Evolutionary conservation across 805 yeast species (phyloP).

Genomic region (Kurtzmaniella fragi): DNA sequence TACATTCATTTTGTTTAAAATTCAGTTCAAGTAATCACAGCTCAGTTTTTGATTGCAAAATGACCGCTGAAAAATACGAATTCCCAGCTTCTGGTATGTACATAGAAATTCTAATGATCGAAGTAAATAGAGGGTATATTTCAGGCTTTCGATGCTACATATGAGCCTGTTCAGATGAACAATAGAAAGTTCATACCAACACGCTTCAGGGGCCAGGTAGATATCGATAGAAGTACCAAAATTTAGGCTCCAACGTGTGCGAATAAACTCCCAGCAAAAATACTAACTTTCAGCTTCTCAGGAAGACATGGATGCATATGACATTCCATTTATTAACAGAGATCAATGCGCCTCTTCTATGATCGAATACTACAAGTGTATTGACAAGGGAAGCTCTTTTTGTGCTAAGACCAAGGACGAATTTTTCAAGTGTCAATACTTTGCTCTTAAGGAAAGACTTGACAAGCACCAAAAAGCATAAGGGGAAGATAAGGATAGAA

Average conservation of each 20-base stretch:
- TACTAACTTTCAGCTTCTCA: conserved; percentile 14
- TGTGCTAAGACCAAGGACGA: conserved; percentile 36
- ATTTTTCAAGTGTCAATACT: conserved; percentile 41
- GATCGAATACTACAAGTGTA: conserved; percentile 38
- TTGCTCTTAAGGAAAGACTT: conserved; percentile 38
- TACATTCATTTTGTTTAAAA: background rate
- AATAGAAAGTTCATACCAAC: too few species aligned
- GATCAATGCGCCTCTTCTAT: conserved; percentile 41
- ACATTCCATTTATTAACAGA: conserved; percentile 40
- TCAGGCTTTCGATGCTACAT: too few species aligned
- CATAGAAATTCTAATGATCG: background rate
- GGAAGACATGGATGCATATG: conserved; percentile 34
- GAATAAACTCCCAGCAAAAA: too few species aligned
- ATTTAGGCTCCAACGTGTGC: too few species aligned
- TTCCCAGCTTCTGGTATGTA: conserved; percentile 17
- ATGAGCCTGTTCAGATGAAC: too few species aligned
- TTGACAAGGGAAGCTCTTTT: conserved; percentile 39
- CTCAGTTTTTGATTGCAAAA: background rate
- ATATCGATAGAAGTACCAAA: too few species aligned
- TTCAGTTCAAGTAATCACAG: background rate
- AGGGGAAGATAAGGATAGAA: background rate
- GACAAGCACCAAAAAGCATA: conserved; percentile 13
- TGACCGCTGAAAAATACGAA: conserved; percentile 11
- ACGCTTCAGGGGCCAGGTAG: too few species aligned
- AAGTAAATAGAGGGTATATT: too few species aligned